Base-by-base conservation (phyloP, 495 filamentous ascomycete species). In the Chaetomium tenue region DNA sequence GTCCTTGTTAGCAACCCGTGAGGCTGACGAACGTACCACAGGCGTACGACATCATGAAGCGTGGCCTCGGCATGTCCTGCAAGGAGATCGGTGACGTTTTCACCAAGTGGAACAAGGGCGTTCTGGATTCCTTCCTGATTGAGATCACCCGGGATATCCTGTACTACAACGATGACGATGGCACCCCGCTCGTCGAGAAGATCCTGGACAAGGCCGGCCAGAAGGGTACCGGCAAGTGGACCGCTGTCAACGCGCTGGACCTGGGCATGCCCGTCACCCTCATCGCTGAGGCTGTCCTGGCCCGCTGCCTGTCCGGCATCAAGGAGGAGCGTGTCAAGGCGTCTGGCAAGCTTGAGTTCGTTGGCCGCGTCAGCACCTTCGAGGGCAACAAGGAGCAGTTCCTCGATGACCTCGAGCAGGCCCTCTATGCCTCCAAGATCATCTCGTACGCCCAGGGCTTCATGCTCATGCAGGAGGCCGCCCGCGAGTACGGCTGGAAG, bases 171-270 rank as follows among this genome's bases (percentile, higher is more conserved):
- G 94, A 98, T 66, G 92, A 93, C 56, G 94, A 98, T 71, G 91
- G 90, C 64, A 87, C 84, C 57, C 78, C 95, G 20, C 87, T 98
- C 60, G 89, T 98, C 55, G 94, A 98, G 84, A 98, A 98, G 86
- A 98, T 98, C 73, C 86, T 98, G 54, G 94, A 98, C 84, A 90
- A 94, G 77, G 94, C 94, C 71, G 94, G 94, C 69, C 94, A 98
- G 85, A 98, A 98, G 85, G 94, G 94, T 81, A 98, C 94, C 70
- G 94, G 94, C 79, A 98, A 98, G 83, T 98, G 94, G 94, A 98
- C 94, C 64, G 95, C 95, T 67, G 93, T 98, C 81, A 98, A 98
- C 77, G 93, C 94, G 63, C 87, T 98, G 61, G 94, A 98, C 78
- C 88, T 98, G 57, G 94, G 94, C 69, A 97, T 98, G 93, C 94